Evolutionary conservation across 2,329 filamentous ascomycete genomes (phyloP).

Genomic region (Triangularia setosa): DNA sequence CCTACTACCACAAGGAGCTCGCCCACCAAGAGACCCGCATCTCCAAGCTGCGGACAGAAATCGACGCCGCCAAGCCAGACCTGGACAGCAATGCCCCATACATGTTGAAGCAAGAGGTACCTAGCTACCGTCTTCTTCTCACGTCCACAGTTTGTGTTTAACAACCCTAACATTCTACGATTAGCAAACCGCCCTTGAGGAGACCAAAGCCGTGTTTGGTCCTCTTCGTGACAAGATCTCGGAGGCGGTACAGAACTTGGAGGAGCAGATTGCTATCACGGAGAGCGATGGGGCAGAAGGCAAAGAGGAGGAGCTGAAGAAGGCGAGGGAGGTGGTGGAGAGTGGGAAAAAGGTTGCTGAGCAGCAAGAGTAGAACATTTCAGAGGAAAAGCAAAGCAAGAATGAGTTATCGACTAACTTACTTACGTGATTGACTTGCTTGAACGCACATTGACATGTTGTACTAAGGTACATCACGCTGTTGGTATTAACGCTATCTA

Average conservation of each 20-base stretch:
- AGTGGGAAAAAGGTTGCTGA: constrained; percentile 43
- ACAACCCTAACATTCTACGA: constrained; percentile 22
- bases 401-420: no score
- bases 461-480: background rate
- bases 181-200: constrained; percentile 77
- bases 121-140: background rate
- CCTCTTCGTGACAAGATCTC: constrained; percentile 67
- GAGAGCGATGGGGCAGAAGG: constrained; percentile 44
- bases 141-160: background rate
- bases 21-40: constrained; percentile 69
- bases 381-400: background rate
- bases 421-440: no score
- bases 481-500: background rate
- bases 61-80: constrained; percentile 44
- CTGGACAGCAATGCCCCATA: constrained; percentile 74
- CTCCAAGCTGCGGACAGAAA: constrained; percentile 61
- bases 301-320: constrained; percentile 49
- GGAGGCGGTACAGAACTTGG: constrained; percentile 67
- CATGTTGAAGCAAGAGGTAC: constrained; percentile 82
- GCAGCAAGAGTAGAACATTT: constrained; percentile 19
- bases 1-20: constrained; percentile 84
- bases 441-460: background rate
- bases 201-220: constrained; percentile 81
- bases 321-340: constrained; percentile 52
- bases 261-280: constrained; percentile 68